These are phyloP conservation scores for Eucalyptus polyanthemos DNA, from an alignment of 345 rosid species.

Conservation along the genomic window DNA sequence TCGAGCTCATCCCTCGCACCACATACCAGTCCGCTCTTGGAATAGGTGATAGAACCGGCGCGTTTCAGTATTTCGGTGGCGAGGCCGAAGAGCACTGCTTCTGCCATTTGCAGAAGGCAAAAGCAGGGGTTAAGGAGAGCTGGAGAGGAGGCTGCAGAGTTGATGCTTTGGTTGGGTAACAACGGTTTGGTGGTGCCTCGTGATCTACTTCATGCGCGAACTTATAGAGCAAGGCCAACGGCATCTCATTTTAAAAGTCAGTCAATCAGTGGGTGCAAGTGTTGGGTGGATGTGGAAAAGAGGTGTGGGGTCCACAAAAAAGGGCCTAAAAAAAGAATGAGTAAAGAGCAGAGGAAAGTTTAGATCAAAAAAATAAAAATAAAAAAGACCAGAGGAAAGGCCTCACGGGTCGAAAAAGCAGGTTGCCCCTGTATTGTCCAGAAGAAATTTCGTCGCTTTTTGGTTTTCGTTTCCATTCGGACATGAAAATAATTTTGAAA, in stretches of 20 bases:
- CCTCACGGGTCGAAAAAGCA: no score
- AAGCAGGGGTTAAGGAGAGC: background rate
- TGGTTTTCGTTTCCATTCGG: no score
- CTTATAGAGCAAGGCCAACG: background rate
- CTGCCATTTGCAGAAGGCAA: background rate
- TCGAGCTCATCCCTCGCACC: background rate
- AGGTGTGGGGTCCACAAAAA: no score
- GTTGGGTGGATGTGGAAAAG: background rate
- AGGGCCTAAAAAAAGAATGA: no score
- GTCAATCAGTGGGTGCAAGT: no score
- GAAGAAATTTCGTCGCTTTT: no score
- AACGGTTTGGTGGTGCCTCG: background rate
- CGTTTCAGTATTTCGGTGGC: background rate
- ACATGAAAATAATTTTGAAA: no score
- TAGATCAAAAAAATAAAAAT: no score
- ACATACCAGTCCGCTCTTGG: accelerated
- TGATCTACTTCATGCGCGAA: background rate
- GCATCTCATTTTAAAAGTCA: background rate
- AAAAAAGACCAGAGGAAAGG: no score
- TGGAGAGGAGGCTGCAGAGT: background rate
- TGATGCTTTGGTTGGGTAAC: background rate
- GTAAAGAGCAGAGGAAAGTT: no score
- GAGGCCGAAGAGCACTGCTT: background rate
- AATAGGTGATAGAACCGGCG: background rate
- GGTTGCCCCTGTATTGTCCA: no score